phyloP scores from a whole-genome alignment of 306 rosid genomes.

The Glycine latifolia region DNA sequence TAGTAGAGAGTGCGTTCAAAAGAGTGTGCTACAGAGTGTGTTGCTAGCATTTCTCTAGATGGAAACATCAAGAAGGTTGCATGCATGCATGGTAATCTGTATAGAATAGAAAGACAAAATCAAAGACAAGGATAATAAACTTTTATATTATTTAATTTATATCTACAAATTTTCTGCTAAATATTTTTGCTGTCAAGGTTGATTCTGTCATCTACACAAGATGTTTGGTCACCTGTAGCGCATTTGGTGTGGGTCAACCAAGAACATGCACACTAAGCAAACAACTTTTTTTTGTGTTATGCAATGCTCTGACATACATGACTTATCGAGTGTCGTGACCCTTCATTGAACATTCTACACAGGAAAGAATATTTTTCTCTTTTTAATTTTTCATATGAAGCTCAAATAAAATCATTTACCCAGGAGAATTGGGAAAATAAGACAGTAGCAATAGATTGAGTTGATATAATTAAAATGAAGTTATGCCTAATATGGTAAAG shows the following conservation, averaged over 20 bases:
- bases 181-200: neutral
- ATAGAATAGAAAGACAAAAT: no score
- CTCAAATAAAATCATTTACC: neutral
- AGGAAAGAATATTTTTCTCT: neutral
- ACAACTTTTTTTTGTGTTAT: neutral
- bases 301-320: neutral
- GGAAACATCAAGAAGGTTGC: no score
- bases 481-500: neutral
- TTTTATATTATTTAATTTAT: no score
- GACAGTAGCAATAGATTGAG: neutral
- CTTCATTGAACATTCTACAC: constrained; percentile 2
- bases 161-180: neutral
- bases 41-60: no score
- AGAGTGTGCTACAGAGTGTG: no score
- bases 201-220: neutral
- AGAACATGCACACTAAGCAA: neutral
- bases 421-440: neutral
- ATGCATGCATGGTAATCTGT: no score
- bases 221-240: neutral
- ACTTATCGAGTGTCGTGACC: constrained; percentile 14
- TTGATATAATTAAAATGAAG: neutral
- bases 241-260: constrained; percentile 3
- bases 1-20: no score
- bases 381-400: constrained; percentile 6
- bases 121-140: no score